Evolutionary conservation across 116 monocot genomes (phyloP).

Genomic region (Dioscorea cayenensis): DNA sequence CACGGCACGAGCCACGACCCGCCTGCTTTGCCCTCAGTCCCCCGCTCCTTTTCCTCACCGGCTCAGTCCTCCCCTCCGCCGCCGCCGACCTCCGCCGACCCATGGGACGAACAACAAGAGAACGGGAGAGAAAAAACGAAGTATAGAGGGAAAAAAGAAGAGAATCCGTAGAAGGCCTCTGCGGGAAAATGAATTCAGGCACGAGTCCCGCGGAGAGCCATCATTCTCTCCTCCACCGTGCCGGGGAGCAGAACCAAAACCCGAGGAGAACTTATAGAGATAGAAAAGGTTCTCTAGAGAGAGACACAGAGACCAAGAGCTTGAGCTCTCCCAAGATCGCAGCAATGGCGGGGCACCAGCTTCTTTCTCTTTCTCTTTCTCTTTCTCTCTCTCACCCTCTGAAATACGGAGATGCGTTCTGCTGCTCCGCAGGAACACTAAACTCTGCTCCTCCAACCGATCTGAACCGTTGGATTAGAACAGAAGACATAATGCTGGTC

Average conservation of each 20-base stretch:
- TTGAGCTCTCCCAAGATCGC: not conserved
- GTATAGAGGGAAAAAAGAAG: not conserved
- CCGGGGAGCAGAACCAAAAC: conserved; percentile 27
- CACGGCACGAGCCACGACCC: conserved; percentile 55
- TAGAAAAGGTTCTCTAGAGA: not conserved
- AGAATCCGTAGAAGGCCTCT: not conserved
- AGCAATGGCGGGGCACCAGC: not conserved
- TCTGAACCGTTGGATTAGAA: not conserved
- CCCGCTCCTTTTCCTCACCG: conserved; percentile 25
- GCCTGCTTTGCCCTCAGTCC: conserved; percentile 50
- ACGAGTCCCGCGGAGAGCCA: conserved; percentile 11
- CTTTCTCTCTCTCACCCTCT: not conserved
- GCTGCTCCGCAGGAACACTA: not conserved
- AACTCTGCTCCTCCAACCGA: not conserved
- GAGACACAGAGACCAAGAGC: not conserved
- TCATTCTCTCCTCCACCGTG: conserved; percentile 28
- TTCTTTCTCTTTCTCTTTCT: not conserved
- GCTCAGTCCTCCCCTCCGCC: conserved; percentile 23
- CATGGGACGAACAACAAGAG: conserved; percentile 7
- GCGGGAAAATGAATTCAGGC: conserved; percentile 10
- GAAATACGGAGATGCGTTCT: not conserved
- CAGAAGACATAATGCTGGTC: too few relatives aligned
- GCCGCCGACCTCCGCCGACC: conserved; percentile 28
- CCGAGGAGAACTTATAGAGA: conserved; percentile 3
- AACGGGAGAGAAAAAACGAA: not conserved